phyloP scores from a whole-genome alignment of 352 stramenopile species.

The Globisporangium yorkense region DNA sequence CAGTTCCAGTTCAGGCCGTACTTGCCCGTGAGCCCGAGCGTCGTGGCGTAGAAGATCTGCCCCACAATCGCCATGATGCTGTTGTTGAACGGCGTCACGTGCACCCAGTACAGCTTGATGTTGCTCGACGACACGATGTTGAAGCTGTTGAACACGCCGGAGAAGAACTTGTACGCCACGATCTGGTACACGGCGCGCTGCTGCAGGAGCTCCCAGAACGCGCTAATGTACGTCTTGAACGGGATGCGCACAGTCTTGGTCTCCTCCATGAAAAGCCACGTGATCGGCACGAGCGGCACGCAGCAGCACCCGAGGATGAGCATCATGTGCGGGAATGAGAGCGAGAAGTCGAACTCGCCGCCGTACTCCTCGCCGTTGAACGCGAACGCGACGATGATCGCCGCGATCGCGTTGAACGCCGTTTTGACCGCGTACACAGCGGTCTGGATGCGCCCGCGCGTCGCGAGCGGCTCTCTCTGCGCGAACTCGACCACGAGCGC shows the following conservation, averaged over 20 bases:
- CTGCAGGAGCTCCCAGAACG: slow-evolving; percentile 51
- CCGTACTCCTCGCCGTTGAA: slow-evolving; percentile 56
- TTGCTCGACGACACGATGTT: slow-evolving; percentile 48
- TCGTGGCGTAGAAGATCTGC: slow-evolving; percentile 41
- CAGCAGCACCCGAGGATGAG: slow-evolving; percentile 32
- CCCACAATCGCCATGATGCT: slow-evolving; percentile 48
- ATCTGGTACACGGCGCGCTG: slow-evolving; percentile 60
- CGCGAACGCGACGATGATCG: slow-evolving; percentile 33
- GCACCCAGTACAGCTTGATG: slow-evolving; percentile 51
- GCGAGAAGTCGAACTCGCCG: slow-evolving; percentile 43
- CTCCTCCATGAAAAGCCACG: slow-evolving; percentile 22
- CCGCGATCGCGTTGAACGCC: slow-evolving; percentile 35
- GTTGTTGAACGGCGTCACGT: slow-evolving; percentile 50
- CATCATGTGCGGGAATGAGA: slow-evolving; percentile 47
- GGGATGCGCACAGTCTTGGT: slow-evolving; percentile 6
- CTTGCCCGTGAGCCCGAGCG: slow-evolving; percentile 35
- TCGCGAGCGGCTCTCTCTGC: slow-evolving; percentile 41
- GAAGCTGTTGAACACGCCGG: slow-evolving; percentile 53
- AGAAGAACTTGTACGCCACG: slow-evolving; percentile 60
- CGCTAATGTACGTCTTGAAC: slow-evolving; percentile 26
- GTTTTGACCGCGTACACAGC: slow-evolving; percentile 54
- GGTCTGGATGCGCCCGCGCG: slow-evolving; percentile 44
- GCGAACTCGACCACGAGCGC: slow-evolving; percentile 58
- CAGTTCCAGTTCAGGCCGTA: slow-evolving; percentile 54
- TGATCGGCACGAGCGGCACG: slow-evolving; percentile 21